Base-by-base conservation (phyloP, 2,329 filamentous ascomycete species). In the Aspergillus japonicus region DNA sequence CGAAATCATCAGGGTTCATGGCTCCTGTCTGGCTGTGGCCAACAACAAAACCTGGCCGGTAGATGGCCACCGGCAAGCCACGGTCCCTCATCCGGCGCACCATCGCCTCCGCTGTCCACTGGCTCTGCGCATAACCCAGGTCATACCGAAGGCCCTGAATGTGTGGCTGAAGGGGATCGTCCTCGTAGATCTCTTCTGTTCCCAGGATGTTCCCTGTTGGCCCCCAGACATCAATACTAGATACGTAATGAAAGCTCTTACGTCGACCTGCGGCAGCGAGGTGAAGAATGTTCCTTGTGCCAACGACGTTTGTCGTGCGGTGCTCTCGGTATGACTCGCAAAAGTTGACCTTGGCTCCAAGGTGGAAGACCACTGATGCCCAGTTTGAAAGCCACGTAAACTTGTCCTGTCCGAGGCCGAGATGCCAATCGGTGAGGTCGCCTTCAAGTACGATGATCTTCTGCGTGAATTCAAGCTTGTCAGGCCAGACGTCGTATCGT, bases 21-120 rank as follows among this genome's bases (percentile, higher is more conserved):
- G 23, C 24, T 19, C 91, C 91, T 11, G 83, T 85, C 35, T 80
- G 74, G 1, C 83, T 81, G 71, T 91, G 85, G 5, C 91, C 92
- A 3, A 88, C 82, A 47, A 96, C 85, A 70, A 96, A 96, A 7
- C 92, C 91, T 1, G 91, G 87, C 3, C 92, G 85, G 47, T 95
- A 81, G 44, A 95, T 84, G 26, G 85, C 82, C 11, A 89, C 90
- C 1, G 77, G 78, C 0, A 96, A 84, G 11, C 91, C 91, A 48
- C 89, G 83, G 56, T 79, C 80, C 50, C 90, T 89, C 29, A 91
- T 90, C 71, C 89, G 87, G 26, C 89, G 84, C 21, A 90, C 83
- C 53, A 96, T 80, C 60, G 82, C 82, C 68, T 86, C 84, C 5
- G 61, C 54, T 3, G 54, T 53, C 54, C 58, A 60, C 29, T 62